phyloP scores from a whole-genome alignment of 2,329 filamentous ascomycete species.

The Penicillium griseofulvum region DNA sequence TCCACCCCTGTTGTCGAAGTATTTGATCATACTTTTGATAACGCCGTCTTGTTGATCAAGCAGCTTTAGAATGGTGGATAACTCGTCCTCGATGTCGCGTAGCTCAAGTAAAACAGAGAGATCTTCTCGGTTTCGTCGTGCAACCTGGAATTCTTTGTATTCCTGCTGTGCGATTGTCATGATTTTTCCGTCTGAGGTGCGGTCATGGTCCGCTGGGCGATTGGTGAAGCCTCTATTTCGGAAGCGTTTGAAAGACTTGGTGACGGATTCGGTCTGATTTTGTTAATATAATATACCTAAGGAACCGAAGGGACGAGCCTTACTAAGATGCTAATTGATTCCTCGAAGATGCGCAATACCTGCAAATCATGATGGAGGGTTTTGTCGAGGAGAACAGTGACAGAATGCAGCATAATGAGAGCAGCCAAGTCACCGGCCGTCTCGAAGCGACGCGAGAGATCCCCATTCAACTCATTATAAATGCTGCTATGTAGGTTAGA shows the following conservation, averaged over 20 bases:
- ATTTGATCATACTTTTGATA: constrained; percentile 42
- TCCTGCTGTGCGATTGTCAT: constrained; percentile 35
- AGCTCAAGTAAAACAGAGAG: constrained; percentile 63
- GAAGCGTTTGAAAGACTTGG: constrained; percentile 61
- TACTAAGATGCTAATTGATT: constrained; percentile 63
- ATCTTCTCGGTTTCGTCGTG: constrained; percentile 61
- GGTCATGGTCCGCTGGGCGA: constrained; percentile 34
- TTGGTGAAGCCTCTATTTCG: constrained; percentile 57
- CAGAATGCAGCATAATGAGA: constrained; percentile 60
- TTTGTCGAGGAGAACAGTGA: constrained; percentile 60
- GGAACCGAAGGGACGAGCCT: constrained; percentile 1
- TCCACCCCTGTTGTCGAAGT: constrained; percentile 32
- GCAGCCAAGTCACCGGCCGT: constrained; percentile 62
- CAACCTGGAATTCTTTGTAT: constrained; percentile 50
- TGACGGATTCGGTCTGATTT: constrained; percentile 59
- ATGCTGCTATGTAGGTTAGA: constrained; percentile 63
- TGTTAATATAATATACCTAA: neutral
- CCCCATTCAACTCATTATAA: constrained; percentile 65
- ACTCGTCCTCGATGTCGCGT: constrained; percentile 63
- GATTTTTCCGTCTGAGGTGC: constrained; percentile 27
- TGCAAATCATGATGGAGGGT: constrained; percentile 61
- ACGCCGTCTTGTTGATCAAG: constrained; percentile 58
- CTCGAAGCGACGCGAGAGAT: constrained; percentile 61
- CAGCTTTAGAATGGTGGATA: constrained; percentile 56
- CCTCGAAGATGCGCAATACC: constrained; percentile 64